Evolutionary conservation across 306 rosid genomes (phyloP), one percentile per base, ranked within the genome.

Genomic region (Myrica gale): DNA sequence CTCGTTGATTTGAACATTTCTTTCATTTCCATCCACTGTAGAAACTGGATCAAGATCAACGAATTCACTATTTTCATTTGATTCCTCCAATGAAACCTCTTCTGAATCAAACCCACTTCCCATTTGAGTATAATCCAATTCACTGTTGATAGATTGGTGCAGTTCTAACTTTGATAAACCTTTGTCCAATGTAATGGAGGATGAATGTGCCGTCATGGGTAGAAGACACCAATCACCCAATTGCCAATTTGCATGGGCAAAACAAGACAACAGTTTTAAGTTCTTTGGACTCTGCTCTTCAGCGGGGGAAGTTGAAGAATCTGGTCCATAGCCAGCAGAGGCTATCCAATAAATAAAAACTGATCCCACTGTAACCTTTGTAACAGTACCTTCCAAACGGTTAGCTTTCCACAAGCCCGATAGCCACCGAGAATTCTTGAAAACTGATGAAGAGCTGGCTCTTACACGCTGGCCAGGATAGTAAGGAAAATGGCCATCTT

Each of bases 141-240:
- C 90, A 70, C 63, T 78, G 78, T 74, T 88, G 74, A 77, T 69
- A 54, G 89, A 82, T 81, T 91, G 84, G 15, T 83, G 82, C 76
- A 78, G 88, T 77, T 89, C 91, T 53, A 80, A 71, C 74, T 85
- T 89, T 84, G 91, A 87, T 41, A 79, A 71, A 76, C 79, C 90
- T 81, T 85, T 89, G 62, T 84, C 87, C 70, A 68, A 56, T 54
- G 89, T 82, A 82, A 61, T 65, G 23, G 90, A 78, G 77, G 89
- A 82, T 68, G 87, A 70, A 15, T 74, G 20, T 52, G 66, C 61
- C 10, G 83, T 80, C 19, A 89, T 72, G 51, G 91, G 90, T 45
- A 90, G 81, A 51, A 96, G 98, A 88, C 99, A 96, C 99, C 99
- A 90, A 87, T 96, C 98, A 58, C 96, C 97, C 89, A 96, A 84